Evolutionary conservation across 805 yeast species (phyloP), one percentile per base, ranked within the genome.

Genomic region (Hagleromyces aurorensis): DNA sequence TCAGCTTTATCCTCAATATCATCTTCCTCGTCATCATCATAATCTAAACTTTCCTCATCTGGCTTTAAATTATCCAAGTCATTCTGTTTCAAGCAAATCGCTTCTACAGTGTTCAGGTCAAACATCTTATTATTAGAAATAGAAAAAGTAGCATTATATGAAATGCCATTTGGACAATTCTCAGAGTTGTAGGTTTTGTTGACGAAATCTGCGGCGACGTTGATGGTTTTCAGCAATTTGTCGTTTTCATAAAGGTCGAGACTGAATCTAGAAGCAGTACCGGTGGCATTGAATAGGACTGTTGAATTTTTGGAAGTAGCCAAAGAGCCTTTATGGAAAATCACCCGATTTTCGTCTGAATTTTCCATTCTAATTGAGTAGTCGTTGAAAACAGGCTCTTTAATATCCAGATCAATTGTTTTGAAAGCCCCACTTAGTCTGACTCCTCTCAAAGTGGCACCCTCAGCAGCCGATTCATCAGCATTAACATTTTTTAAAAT

Each of bases 391-490:
- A 76, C 54, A 32, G 68, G 68, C 33, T 83, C 93, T 18, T 68
- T 48, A 3, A 84, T 64, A 14, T 63, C 58, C 27, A 84, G 67
- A 7, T 53, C 50, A 43, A 72, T 72, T 5, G 81, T 67, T 42
- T 76, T 72, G 54, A 75, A 78, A 45, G 75, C 69, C 21, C 74
- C 69, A n/a, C 85, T 73, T 21, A 84, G 62, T 27, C 74, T 66
- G 22, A 85, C 79, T 13, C 91, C 97, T 41, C 86, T 70, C 21
- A 81, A 62, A n/a, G 95, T 75, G 2, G 93, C 74, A 28, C 98
- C 98, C 45, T 83, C 67, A 9, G 84, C 95, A 30, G 84, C 84
- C 25, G 96, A 77, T 61, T 91, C 98, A 57, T 91, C 98, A 0
- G 98, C 91, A 56, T 91, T 91, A 25, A 91, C 93, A 29, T 78